A percentile compares a stretch with the other conserved stretches of the same genome.
Conservation (phyloP, 345 rosid species). For the Hibiscus syriacus region DNA sequence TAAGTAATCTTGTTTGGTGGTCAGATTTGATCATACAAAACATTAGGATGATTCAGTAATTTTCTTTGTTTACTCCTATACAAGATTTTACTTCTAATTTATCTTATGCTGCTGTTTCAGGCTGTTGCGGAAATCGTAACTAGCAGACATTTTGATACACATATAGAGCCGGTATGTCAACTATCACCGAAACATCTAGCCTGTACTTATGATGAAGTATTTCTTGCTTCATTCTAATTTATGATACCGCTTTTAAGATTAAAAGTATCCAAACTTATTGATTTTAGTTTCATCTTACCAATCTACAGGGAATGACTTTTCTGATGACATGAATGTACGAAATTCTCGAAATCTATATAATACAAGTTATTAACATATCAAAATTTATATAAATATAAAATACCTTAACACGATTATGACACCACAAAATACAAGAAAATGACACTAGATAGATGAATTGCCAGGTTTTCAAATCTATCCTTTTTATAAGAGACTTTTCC, state of each 20-base stretch:
- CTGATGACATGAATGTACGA: not conserved
- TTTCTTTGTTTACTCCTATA: not conserved
- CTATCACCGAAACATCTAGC: not conserved
- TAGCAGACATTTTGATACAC: slow-evolving; percentile 53
- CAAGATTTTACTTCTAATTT: not conserved
- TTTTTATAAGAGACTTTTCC: not conserved
- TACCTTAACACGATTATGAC: not conserved
- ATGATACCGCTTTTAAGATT: not conserved
- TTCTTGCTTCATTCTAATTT: not conserved
- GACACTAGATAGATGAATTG: no score
- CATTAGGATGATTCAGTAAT: not conserved
- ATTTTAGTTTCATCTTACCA: no score
- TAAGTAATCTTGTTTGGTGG: not conserved
- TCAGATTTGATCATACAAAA: not conserved
- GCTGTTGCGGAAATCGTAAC: slow-evolving; percentile 78
- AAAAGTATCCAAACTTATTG: no score
- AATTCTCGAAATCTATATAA: not conserved
- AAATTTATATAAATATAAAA: not conserved
- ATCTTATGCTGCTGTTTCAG: slow-evolving; percentile 35
- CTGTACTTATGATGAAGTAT: not conserved
- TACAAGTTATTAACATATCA: not conserved
- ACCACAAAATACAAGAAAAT: not conserved
- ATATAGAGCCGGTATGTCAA: slow-evolving; percentile 58
- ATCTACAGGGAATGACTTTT: not conserved
- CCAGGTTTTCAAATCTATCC: not conserved